phyloP scores from a whole-genome alignment of 129 eudicot genomes.

The Helichrysum umbraculigerum region DNA sequence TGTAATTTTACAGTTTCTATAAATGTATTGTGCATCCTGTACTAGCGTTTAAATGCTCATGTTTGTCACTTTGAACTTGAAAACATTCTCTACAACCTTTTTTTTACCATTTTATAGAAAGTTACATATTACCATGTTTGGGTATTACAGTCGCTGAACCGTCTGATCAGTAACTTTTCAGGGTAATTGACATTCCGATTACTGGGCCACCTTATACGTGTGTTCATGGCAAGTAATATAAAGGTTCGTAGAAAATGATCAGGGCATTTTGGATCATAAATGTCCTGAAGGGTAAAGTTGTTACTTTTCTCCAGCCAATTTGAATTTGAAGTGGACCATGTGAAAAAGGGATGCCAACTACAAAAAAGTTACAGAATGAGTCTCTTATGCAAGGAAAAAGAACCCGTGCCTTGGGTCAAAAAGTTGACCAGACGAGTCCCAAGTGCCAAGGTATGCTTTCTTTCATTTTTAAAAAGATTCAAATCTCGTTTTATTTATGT shows the following conservation, averaged over 20 bases:
- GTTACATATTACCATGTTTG: neutral
- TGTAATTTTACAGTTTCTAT: neutral
- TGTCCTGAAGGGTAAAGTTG: neutral
- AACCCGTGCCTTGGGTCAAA: neutral
- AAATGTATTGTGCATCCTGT: neutral
- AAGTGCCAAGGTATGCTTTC: neutral
- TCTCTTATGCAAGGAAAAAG: constrained; percentile 10
- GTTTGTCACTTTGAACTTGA: neutral
- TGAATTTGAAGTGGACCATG: constrained; percentile 14
- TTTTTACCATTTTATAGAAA: neutral
- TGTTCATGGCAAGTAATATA: neutral
- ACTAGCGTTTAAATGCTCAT: neutral
- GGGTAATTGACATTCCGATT: neutral
- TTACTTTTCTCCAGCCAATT: neutral
- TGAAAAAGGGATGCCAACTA: constrained; percentile 6
- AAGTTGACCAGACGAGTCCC: constrained; percentile 7
- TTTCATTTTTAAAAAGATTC: neutral
- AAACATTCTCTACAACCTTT: neutral
- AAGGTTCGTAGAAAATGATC: neutral
- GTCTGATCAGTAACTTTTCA: neutral
- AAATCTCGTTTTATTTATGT: constrained; percentile 20
- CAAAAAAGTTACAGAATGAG: neutral
- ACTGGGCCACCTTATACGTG: neutral
- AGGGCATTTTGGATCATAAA: neutral
- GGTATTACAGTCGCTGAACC: neutral